A percentile compares a stretch with the other conserved stretches of the same genome.
Conservation (phyloP, 2,329 filamentous ascomycete genomes). For the Apiospora koreana region DNA sequence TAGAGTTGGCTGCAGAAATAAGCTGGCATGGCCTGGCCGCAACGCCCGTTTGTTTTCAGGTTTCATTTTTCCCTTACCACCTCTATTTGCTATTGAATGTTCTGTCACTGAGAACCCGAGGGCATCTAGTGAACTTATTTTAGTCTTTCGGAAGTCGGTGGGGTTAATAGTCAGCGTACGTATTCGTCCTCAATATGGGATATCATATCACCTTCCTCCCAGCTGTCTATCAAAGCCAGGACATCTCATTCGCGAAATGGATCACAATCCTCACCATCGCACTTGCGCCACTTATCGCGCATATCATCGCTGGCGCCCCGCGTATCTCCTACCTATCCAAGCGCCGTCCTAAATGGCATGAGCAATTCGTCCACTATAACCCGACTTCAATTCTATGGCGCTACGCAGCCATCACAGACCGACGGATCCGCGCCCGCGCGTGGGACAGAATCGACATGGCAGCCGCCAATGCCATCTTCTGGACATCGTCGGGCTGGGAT, state of each 20-base stretch:
- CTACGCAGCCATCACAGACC: constrained; percentile 35
- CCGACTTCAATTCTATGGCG: constrained; percentile 39
- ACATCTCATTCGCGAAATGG: constrained; percentile 29
- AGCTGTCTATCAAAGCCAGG: constrained; percentile 16
- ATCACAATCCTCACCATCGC: constrained; percentile 31
- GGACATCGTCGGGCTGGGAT: constrained; percentile 35
- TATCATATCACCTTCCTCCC: too few species aligned
- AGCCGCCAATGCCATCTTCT: constrained; percentile 36
- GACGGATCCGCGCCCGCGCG: constrained; percentile 29
- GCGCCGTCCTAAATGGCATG: constrained; percentile 29
- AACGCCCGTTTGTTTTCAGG: too few species aligned
- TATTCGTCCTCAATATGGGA: too few species aligned
- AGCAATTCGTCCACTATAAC: constrained; percentile 32
- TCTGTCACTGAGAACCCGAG: too few species aligned
- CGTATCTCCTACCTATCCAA: constrained; percentile 21
- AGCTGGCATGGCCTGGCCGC: too few species aligned
- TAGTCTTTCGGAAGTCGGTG: too few species aligned
- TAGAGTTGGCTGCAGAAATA: too few species aligned
- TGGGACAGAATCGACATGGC: constrained; percentile 32
- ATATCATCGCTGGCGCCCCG: constrained; percentile 30
- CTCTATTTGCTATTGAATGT: too few species aligned
- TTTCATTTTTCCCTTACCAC: too few species aligned
- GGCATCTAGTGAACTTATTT: too few species aligned
- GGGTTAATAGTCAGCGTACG: too few species aligned
- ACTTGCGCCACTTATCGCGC: constrained; percentile 33